These are phyloP conservation scores for Fusarium dimerum DNA, from an alignment of 2,329 filamentous ascomycete genomes.

Conservation along the genomic window DNA sequence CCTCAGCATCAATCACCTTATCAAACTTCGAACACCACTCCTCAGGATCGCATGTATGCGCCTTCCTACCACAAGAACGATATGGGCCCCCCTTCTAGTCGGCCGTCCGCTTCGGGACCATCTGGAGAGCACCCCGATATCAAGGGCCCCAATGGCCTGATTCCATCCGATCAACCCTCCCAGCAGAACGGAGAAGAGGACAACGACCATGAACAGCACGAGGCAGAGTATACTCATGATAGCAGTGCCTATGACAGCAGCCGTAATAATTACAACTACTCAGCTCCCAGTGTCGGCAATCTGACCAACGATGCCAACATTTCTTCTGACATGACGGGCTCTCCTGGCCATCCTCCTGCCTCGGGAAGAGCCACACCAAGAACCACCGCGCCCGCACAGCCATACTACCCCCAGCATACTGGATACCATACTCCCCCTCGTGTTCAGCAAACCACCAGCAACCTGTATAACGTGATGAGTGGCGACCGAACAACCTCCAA, in stretches of 20 bases:
- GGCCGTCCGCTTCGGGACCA: slow-evolving; percentile 57
- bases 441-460: slow-evolving; percentile 69
- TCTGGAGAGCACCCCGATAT: slow-evolving; percentile 64
- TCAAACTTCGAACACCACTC: slow-evolving; percentile 59
- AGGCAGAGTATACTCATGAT: slow-evolving; percentile 85
- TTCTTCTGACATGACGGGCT: slow-evolving; percentile 79
- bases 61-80: slow-evolving; percentile 82
- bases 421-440: slow-evolving; percentile 82
- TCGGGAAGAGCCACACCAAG: slow-evolving; percentile 86
- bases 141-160: slow-evolving; percentile 66
- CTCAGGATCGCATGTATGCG: slow-evolving; percentile 66
- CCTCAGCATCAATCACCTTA: slow-evolving; percentile 71
- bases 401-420: slow-evolving; percentile 68
- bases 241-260: slow-evolving; percentile 72
- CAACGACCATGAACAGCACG: slow-evolving; percentile 68
- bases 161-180: slow-evolving; percentile 51
- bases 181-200: slow-evolving; percentile 65
- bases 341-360: slow-evolving; percentile 74
- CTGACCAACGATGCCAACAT: slow-evolving; percentile 77
- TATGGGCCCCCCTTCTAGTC: slow-evolving; percentile 78
- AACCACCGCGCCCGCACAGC: slow-evolving; percentile 69
- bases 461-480: slow-evolving; percentile 86
- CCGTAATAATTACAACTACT: slow-evolving; percentile 78
- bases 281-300: slow-evolving; percentile 64
- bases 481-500: slow-evolving; percentile 66